Conservation (phyloP, 345 rosid genomes). For the Brassica rapa region DNA sequence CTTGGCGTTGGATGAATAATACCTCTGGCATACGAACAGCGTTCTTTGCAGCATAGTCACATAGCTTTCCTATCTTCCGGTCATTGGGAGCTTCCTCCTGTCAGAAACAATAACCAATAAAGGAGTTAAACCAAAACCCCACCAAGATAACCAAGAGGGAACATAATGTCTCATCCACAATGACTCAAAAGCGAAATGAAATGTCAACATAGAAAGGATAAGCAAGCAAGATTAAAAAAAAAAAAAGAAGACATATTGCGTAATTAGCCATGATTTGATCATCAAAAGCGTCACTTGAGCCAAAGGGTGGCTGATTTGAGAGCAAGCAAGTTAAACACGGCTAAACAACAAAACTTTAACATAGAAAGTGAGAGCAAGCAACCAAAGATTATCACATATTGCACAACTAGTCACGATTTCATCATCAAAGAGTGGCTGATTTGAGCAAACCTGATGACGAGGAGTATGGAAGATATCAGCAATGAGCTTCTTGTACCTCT, state of each 20-base stretch:
- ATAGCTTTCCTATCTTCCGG: constrained; percentile 83
- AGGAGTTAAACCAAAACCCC: not conserved
- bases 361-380: constrained; percentile 1
- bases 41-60: constrained; percentile 92
- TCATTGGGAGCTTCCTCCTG: constrained; percentile 95
- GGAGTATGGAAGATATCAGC: constrained; percentile 89
- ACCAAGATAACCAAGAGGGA: not conserved
- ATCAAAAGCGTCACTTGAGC: too few species aligned
- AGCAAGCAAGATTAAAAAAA: not conserved
- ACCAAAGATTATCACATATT: constrained; percentile 1
- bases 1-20: constrained; percentile 28
- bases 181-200: not conserved
- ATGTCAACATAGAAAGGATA: not conserved
- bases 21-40: constrained; percentile 97
- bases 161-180: not conserved
- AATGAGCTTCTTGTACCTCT: constrained; percentile 97
- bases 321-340: too few species aligned
- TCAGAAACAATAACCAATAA: constrained; percentile 22
- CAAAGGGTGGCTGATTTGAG: too few species aligned
- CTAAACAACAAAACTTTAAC: not conserved
- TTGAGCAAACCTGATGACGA: constrained; percentile 76
- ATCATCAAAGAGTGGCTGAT: too few species aligned
- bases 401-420: not conserved
- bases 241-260: constrained; percentile 7
- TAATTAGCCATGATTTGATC: not conserved